Base-by-base conservation (phyloP, 2,329 filamentous ascomycete genomes). In the Arthrobotrys sinensis region DNA sequence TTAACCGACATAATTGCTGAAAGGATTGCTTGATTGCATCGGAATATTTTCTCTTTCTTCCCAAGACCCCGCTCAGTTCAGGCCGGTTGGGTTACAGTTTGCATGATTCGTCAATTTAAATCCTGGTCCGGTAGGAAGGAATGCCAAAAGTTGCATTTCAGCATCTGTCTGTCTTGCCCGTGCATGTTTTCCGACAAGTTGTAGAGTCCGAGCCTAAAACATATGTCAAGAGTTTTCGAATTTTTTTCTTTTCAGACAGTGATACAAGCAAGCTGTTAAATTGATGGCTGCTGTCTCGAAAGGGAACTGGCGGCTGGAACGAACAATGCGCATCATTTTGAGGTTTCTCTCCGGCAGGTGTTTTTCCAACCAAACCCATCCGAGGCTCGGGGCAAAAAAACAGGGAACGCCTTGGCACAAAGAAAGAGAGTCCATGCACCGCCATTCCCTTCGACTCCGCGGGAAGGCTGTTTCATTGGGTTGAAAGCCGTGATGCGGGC, bases 1-100 rank as follows among this genome's bases (percentile, higher is more conserved):
- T 78, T 78, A 78, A 72, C 67, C 67, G 67, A 72, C 67, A 63
- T 50, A 52, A 24, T 60, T 57, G 43, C 36, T 63, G 62, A 72
- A 63, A 67, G 50, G 52, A 67, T 63, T 45, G 71, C 50, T 66
- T 43, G 12, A 14, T 16, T 70, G 57, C 43, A 46, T 78, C 75
- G 75, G 75, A 72, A 68, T 53, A 72, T 78, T 77, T 68, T 72
- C 43, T 78, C 66, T 72, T 66, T 40, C 43, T 55, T 67, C 53
- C 62, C 66, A 62, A 53, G 57, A 66, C 66, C 65, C 66, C 66
- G 73, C 60, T 70, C 55, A 65, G 34, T 48, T 60, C 66, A 46
- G 60, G 50, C 52, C 16, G n/a, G 55, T 60, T 60, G 36, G 55
- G 55, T 60, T 40, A 48, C 34, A 50, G 62, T 66, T 57, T 67